A percentile compares a stretch with the other conserved stretches of the same genome.
Evolutionary conservation across 2,329 filamentous ascomycete species (phyloP).

Genomic region (Lecanicillium sp.): DNA sequence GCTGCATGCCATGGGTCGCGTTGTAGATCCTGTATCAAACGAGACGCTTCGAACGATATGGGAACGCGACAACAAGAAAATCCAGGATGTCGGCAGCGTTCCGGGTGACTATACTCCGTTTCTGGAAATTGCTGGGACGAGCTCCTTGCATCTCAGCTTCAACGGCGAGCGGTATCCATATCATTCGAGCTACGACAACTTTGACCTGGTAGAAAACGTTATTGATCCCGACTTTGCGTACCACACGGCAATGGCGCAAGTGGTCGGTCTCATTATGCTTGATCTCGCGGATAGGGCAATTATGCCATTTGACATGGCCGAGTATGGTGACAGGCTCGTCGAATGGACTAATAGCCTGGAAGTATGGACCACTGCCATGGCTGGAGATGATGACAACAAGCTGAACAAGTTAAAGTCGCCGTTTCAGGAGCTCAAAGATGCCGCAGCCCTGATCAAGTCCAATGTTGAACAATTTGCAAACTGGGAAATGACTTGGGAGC

Average conservation of each 20-base stretch:
- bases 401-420: constrained; percentile 15
- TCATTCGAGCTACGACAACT: constrained; percentile 83
- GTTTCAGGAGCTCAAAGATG: constrained; percentile 36
- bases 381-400: constrained; percentile 31
- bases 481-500: constrained; percentile 74
- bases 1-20: constrained; percentile 62
- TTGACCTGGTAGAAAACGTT: constrained; percentile 72
- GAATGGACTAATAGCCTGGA: constrained; percentile 60
- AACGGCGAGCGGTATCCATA: constrained; percentile 57
- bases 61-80: constrained; percentile 51
- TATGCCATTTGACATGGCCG: constrained; percentile 69
- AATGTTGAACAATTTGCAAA: constrained; percentile 52
- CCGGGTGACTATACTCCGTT: constrained; percentile 84
- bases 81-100: constrained; percentile 59
- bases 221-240: constrained; percentile 79
- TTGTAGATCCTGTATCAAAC: constrained; percentile 65
- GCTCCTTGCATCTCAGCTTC: constrained; percentile 80
- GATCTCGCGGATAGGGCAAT: constrained; percentile 77
- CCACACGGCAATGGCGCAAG: constrained; percentile 69
- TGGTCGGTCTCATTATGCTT: constrained; percentile 74
- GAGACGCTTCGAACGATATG: constrained; percentile 67
- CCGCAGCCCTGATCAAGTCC: constrained; percentile 49
- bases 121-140: constrained; percentile 82
- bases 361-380: constrained; percentile 52
- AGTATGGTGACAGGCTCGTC: constrained; percentile 60